Percentiles rank a stretch among this genome's conserved stretches.
phyloP scores from a whole-genome alignment of 2,329 filamentous ascomycete genomes.

The Venturia nashicola region DNA sequence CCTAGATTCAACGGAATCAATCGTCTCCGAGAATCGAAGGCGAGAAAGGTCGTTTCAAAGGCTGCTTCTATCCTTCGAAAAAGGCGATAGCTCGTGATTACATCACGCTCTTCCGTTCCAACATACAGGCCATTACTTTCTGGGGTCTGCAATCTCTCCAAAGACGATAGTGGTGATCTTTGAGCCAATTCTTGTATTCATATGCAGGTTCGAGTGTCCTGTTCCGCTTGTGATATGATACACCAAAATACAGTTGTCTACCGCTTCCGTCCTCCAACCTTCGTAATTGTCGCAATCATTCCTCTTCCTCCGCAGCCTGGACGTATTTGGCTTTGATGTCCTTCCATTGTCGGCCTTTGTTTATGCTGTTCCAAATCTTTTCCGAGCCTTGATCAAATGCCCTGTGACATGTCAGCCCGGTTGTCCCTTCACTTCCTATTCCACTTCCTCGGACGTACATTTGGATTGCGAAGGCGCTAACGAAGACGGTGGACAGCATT shows the following conservation, averaged over 20 bases:
- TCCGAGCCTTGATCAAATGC: slow-evolving; percentile 73
- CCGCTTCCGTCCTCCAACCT: not conserved
- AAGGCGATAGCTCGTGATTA: too few relatives aligned
- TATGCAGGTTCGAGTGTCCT: not conserved
- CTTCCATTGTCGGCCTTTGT: slow-evolving; percentile 98
- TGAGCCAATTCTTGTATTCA: not conserved
- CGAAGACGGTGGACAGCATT: slow-evolving; percentile 81
- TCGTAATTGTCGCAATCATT: slow-evolving; percentile 25
- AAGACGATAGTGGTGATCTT: too few relatives aligned
- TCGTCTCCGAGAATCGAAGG: too few relatives aligned
- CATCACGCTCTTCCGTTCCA: too few relatives aligned
- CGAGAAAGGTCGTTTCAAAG: too few relatives aligned
- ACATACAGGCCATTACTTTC: too few relatives aligned
- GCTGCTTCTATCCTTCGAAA: too few relatives aligned
- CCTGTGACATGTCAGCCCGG: slow-evolving; percentile 35
- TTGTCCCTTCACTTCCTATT: slow-evolving; percentile 12
- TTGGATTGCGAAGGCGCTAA: slow-evolving; percentile 79
- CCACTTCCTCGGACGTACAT: slow-evolving; percentile 50
- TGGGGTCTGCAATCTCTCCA: too few relatives aligned
- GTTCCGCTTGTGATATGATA: not conserved
- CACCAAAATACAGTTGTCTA: slow-evolving; percentile 5
- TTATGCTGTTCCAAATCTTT: slow-evolving; percentile 79
- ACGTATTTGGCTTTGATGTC: slow-evolving; percentile 91
- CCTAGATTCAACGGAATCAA: too few relatives aligned
- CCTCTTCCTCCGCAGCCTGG: slow-evolving; percentile 54